Conservation (phyloP, 129 eudicot species). For the Oenanthe sinensis region DNA sequence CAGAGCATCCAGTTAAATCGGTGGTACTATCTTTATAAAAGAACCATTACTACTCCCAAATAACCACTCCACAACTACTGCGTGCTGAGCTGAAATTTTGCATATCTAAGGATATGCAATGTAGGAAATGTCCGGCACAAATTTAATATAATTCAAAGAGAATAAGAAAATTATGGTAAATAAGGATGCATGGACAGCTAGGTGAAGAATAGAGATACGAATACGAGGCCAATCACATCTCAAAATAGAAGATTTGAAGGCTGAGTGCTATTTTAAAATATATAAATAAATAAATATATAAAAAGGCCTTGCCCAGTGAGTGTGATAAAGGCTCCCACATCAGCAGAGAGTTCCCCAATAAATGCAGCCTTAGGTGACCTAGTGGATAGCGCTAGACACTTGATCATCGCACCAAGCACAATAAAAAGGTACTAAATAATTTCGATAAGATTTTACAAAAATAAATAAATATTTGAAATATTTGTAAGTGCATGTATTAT, state of each 20-base stretch:
- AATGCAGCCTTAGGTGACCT: too few relatives aligned
- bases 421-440: too few relatives aligned
- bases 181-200: neutral
- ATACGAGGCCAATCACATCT: neutral
- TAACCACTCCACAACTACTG: neutral
- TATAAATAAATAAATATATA: too few relatives aligned
- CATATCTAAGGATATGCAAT: neutral
- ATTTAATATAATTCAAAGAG: neutral
- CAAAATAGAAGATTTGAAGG: neutral
- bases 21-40: neutral
- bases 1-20: neutral
- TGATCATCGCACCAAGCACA: too few relatives aligned
- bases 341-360: neutral
- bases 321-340: neutral
- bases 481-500: too few relatives aligned
- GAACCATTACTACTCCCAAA: neutral
- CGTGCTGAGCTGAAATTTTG: neutral
- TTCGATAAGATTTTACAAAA: neutral
- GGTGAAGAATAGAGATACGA: neutral
- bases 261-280: neutral
- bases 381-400: too few relatives aligned
- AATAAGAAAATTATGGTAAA: neutral
- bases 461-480: too few relatives aligned
- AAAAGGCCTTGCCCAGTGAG: neutral
- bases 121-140: neutral